These are phyloP conservation scores for Phytophthora tubulina DNA, from an alignment of 352 stramenopile genomes.

Conservation along the genomic window DNA sequence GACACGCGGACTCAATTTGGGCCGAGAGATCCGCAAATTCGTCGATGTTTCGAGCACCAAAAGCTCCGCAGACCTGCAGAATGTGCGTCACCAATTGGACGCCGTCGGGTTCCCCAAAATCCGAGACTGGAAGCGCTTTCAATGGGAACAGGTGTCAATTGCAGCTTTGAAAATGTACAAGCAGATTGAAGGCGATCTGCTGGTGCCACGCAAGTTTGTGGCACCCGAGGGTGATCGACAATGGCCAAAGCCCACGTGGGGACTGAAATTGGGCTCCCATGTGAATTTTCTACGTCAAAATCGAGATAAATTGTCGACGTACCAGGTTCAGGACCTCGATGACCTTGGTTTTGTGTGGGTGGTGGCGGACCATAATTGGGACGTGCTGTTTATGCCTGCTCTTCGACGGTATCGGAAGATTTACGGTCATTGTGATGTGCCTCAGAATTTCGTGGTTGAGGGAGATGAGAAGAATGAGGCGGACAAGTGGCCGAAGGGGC, in stretches of 20 bases:
- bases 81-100: conserved; percentile 36
- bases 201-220: conserved; percentile 50
- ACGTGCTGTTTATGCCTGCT: conserved; percentile 47
- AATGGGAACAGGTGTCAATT: conserved; percentile 46
- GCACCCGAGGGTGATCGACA: conserved; percentile 37
- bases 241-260: conserved; percentile 53
- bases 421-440: conserved; percentile 52
- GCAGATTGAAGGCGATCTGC: conserved; percentile 42
- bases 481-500: conserved; percentile 36
- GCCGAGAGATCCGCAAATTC: conserved; percentile 44
- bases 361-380: conserved; percentile 48
- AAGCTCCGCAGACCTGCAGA: not conserved
- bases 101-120: conserved; percentile 44
- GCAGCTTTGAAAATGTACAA: conserved; percentile 48
- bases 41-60: conserved; percentile 18
- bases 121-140: conserved; percentile 53
- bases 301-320: conserved; percentile 22
- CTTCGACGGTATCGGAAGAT: conserved; percentile 48
- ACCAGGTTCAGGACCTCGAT: conserved; percentile 50
- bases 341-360: conserved; percentile 55
- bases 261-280: conserved; percentile 45
- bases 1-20: conserved; percentile 51
- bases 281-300: conserved; percentile 51
- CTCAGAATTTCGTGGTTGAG: conserved; percentile 52
- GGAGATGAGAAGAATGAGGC: conserved; percentile 11